Evolutionary conservation across 345 rosid species (phyloP), one percentile per base, ranked within the genome.

Genomic region (Boechera stricta): DNA sequence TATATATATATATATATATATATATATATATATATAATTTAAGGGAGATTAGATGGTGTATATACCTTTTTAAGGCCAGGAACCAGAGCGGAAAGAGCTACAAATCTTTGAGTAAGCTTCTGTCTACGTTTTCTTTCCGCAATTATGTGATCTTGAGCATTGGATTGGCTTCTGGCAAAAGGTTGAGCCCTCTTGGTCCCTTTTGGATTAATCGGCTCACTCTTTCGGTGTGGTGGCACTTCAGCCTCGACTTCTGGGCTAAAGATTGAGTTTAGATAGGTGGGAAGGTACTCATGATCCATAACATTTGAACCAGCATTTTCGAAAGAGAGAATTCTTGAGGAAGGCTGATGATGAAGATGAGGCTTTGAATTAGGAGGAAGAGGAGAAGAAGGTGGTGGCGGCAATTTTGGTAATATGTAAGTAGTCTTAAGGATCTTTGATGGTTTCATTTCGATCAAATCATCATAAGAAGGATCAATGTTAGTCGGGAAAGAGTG

Each of bases 61-160:
- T 69, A 6, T 79, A 79, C 82, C 82, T 79, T 80, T 39, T 75
- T 80, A 5, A 80, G 18, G 59, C 79, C 83, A 11, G 79, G 79
- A 80, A 80, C 51, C 10, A 80, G 45, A 5, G 83, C 69, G 4
- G 83, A 80, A 57, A 80, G 80, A 64, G 83, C 83, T 47, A 80
- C 79, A 32, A 80, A 80, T 69, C 79, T 58, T 60, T 75, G 73
- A 49, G 73, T 75, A 64, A 80, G 79, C 45, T 80, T 80, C 75
- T 80, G 79, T 69, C 82, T 56, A 10, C 82, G 72, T 64, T 80
- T 80, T 58, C 82, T 75, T 54, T 80, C 82, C 0, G 82, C 73
- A 1, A 80, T 8, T 6, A 75, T 45, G 61, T 80, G 82, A 21
- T 70, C 76, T 58, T 75, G 76, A 65, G 79, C 76, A 48, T 32